Evolutionary conservation across 805 yeast genomes (phyloP), one percentile per base, ranked within the genome.

Genomic region (Barnettozyma sucrosica): DNA sequence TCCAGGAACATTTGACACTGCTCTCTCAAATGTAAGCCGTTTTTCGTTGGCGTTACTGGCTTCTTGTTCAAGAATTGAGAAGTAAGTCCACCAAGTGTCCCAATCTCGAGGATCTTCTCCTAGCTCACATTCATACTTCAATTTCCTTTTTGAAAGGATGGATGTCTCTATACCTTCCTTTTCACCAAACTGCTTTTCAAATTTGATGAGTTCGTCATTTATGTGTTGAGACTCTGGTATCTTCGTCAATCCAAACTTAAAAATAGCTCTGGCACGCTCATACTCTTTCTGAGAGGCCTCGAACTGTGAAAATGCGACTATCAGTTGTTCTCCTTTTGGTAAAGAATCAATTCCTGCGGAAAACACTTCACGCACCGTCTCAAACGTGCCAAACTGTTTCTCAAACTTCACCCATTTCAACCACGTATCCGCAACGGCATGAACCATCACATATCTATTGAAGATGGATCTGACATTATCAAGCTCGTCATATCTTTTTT

Each of bases 51-150:
- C 58, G 11, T 43, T 25, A 13, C 9, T 14, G 11, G 13, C 33
- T 18, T 69, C 58, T 21, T 73, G 70, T 44, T 75, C 75, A 11
- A 80, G 55, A 21, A 87, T 59, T 11, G 75, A 70, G 2, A 88
- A 50, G 56, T 81, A 82, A 0, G 77, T 61, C 92, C 96, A 89
- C 97, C 98, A 90, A 0, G 80, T 67, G 56, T 85, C 93, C 62
- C 79, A 81, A 65, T 87, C 86, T 0, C 47, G 36, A 1, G 88
- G 81, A 45, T 76, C 69, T 10, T 58, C 54, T 7, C 58, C 49
- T 13, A 86, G 55, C 19, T 66, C 68, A 3, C 66, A 61, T 55
- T 82, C 81, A 59, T 85, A 87, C 45, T 68, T 69, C 7, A 70
- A 62, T 50, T 72, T 75, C 49, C 95, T 67, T 55, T 83, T 84